phyloP scores from a whole-genome alignment of 2,329 filamentous ascomycete genomes.

The Fusarium hainanense region DNA sequence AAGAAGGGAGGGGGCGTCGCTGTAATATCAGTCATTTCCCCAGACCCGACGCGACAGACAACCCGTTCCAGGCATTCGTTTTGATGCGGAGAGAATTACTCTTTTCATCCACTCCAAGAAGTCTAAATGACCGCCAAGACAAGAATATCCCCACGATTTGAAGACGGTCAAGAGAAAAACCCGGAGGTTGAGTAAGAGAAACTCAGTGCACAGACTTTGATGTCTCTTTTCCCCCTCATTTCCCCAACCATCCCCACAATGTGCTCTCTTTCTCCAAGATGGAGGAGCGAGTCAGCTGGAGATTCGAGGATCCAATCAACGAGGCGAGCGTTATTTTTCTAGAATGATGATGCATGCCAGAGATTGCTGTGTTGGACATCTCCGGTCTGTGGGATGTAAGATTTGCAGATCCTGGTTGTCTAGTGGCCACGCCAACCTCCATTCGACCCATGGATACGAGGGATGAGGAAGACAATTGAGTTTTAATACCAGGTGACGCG shows the following conservation, averaged over 20 bases:
- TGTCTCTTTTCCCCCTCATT: conserved; percentile 21
- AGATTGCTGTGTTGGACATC: neutral
- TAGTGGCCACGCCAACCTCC: neutral
- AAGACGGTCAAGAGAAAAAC: conserved; percentile 26
- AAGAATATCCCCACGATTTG: conserved; percentile 11
- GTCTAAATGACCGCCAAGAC: conserved; percentile 18
- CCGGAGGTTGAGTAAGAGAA: conserved; percentile 21
- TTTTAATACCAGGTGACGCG: neutral
- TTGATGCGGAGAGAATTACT: neutral
- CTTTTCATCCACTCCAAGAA: neutral
- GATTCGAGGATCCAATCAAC: neutral
- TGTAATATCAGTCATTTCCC: conserved; percentile 28
- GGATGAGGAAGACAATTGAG: neutral
- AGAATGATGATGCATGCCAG: conserved; percentile 8
- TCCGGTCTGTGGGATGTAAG: neutral
- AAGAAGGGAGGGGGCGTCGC: neutral
- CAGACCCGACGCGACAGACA: conserved; percentile 1
- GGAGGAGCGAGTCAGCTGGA: conserved; percentile 12
- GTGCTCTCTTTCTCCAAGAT: conserved; percentile 22
- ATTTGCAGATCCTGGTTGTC: neutral
- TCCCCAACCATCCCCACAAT: conserved; percentile 34
- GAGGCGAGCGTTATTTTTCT: conserved; percentile 8
- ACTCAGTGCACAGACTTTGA: neutral
- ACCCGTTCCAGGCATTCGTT: neutral
- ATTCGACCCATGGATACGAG: neutral